Base-by-base conservation (phyloP, 192 early-diverging fungal species). In the Coemansia erecta region DNA sequence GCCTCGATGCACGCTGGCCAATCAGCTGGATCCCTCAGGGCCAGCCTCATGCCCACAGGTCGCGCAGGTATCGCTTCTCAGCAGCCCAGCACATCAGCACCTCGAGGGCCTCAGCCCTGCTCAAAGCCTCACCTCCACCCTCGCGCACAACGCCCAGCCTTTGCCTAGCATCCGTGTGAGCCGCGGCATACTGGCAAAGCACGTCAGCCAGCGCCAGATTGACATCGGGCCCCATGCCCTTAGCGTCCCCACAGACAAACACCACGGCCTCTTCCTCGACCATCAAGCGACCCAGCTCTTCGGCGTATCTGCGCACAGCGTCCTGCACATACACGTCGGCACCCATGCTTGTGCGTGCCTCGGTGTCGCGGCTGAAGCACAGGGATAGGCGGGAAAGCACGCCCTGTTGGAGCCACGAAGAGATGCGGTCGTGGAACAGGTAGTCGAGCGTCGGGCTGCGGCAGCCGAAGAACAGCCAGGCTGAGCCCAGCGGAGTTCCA, bases 171-270 rank as follows among this genome's bases (percentile, higher is more conserved):
- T 63, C 61, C 14, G 76, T 84, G 51, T 85, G 58, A 19, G 83
- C 64, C 3, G 58, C 60, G 0, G 54, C 45, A 39, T 80, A 74
- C 24, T 50, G 22, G 56, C 63, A 70, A 12, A 91, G 31, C 41
- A 95, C 83, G 23, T 86, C 83, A 2, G 81, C 83, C 24, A 98
- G 69, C 8, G 87, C 84, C 28, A 85, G 83, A 60, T 98, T 85
- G 14, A 98, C 91, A 41, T 85, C 89, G 65, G 87, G 90, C 37
- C 89, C 92, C 93, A 95, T 96, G 7, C 90, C 89, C 66, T 89
- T 85, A 14, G 89, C 87, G 72, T 92, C 91, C 54, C 89, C 91
- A 69, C 91, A 93, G 2, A 93, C 86, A 78, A 85, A 93, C 19
- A 93, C 75, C 24, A 83, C 56, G 0, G 89, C 90, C 24, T 82